Base-by-base conservation (phyloP, 306 rosid species). In the Abrus precatorius region DNA sequence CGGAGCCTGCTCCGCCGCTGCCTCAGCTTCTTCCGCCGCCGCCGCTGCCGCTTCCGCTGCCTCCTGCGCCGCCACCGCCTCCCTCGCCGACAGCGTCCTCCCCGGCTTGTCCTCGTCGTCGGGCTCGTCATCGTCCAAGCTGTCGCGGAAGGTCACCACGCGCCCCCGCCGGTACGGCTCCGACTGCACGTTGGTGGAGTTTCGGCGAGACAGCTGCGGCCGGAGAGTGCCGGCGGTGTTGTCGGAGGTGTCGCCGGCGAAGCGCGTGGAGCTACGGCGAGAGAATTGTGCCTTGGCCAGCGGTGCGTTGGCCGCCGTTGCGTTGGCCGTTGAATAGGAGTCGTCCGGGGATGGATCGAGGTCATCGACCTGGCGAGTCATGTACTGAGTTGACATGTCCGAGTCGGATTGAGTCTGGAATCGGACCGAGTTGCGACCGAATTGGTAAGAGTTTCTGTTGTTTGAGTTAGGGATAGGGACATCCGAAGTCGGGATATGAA, bases 401-500 rank as follows among this genome's bases (percentile, higher is more conserved):
- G 83, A 32, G 28, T 62, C 44, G 38, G 59, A 2, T 2, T 61
- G 69, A 60, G 48, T 14, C 6, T 33, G 76, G 43, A 33, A 0
- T 1, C 62, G 59, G 56, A 64, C 56, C 5, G 85, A 72, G 85
- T 72, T 41, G 13, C 67, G 70, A 6, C 80, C 63, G 14, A 75
- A 1, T 8, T 56, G 77, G 9, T 74, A 49, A 3, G 30, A 76
- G 40, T 5, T 76, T 61, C 74, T 60, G 56, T 61, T 70, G 33
- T 76, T 76, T 27, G 82, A 79, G 44, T 80, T 10, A 8, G 85
- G 82, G 61, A 86, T 8, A 6, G 86, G 83, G 44, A 92, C 62
- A 81, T 91, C 97, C 4, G 97, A 88, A 56, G 92, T 75, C 0
- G 97, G 92, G 64, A 90, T 81, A 2, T 63, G 87, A 30, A 89